phyloP scores from a whole-genome alignment of 805 yeast species.

The Pichia pseudocactophila region DNA sequence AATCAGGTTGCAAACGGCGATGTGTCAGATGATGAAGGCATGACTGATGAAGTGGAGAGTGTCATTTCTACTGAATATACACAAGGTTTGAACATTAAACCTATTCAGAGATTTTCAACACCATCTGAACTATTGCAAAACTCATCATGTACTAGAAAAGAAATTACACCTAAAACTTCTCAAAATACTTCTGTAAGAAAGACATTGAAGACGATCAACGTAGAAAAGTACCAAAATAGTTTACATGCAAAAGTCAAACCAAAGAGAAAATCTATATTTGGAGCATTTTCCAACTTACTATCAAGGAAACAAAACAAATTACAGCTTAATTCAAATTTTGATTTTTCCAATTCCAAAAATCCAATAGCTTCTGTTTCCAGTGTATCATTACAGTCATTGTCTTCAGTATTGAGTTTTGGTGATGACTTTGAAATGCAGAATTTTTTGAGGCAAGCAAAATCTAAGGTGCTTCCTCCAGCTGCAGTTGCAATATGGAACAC shows the following conservation, averaged over 20 bases:
- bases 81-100: not conserved
- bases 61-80: not conserved
- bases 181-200: not conserved
- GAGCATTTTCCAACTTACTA: conserved; percentile 5
- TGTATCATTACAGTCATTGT: not conserved
- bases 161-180: no score
- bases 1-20: not conserved
- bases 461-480: conserved; percentile 13
- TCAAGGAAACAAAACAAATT: conserved; percentile 1
- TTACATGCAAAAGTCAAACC: not conserved
- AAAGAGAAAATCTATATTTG: conserved; percentile 21
- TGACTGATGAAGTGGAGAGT: not conserved
- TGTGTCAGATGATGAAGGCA: not conserved
- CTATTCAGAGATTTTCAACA: not conserved
- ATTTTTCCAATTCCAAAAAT: no score
- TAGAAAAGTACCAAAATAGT: conserved; percentile 8
- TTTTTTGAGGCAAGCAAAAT: not conserved
- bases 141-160: no score
- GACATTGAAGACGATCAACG: not conserved
- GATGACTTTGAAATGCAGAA: no score
- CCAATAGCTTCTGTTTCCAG: not conserved
- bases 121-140: no score
- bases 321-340: not conserved
- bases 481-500: conserved; percentile 21
- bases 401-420: not conserved